Conservation (phyloP, 2,329 filamentous ascomycete genomes). For the Domatiomyces globalis region DNA sequence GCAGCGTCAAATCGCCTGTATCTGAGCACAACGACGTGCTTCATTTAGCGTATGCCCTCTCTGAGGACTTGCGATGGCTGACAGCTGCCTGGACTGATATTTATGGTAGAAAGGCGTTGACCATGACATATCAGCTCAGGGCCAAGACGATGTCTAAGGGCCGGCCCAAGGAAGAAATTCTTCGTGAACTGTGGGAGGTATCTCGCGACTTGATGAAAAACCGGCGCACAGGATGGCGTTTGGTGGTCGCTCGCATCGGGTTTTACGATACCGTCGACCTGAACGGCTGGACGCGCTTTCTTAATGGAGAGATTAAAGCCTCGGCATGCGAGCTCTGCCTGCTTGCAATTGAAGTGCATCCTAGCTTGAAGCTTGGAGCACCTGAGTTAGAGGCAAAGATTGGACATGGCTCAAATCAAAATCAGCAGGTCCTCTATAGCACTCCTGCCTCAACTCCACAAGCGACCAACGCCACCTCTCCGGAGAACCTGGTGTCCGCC, state of each 20-base stretch:
- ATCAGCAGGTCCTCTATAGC: conserved; percentile 10
- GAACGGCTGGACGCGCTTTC: conserved; percentile 23
- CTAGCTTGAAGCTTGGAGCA: conserved; percentile 1
- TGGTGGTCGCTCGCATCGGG: conserved; percentile 41
- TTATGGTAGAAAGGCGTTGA: conserved; percentile 39
- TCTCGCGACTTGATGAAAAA: conserved; percentile 42
- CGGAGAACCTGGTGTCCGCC: conserved; percentile 29
- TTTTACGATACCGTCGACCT: conserved; percentile 38
- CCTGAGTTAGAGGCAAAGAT: not conserved
- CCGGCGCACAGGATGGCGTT: conserved; percentile 39
- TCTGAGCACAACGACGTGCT: conserved; percentile 40
- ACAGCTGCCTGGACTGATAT: conserved; percentile 47
- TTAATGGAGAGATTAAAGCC: not conserved
- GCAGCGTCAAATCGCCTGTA: conserved; percentile 41
- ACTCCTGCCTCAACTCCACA: conserved; percentile 18
- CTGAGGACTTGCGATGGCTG: conserved; percentile 43
- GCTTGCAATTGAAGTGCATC: conserved; percentile 8
- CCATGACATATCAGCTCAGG: conserved; percentile 40
- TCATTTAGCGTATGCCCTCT: conserved; percentile 45
- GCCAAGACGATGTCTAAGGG: conserved; percentile 4
- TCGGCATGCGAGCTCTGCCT: conserved; percentile 7
- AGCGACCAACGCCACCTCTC: conserved; percentile 19
- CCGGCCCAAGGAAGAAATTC: conserved; percentile 34
- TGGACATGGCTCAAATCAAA: not conserved
- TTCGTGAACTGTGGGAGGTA: conserved; percentile 43